Base-by-base conservation (phyloP, 2,329 filamentous ascomycete genomes). In the Claviceps cyperi region DNA sequence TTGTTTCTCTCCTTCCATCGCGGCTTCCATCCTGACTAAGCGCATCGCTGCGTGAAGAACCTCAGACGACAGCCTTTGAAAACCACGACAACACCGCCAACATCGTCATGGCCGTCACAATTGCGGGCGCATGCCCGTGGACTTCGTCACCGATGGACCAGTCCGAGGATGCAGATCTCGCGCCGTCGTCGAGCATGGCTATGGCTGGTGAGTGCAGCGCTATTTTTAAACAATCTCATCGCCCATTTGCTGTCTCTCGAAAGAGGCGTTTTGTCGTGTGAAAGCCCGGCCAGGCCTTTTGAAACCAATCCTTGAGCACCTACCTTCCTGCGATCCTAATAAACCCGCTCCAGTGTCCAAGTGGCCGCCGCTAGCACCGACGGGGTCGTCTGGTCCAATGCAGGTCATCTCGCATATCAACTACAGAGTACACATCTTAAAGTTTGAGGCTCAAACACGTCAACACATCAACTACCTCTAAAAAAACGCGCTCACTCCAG, bases 41-140 rank as follows among this genome's bases (percentile, higher is more conserved):
- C 46, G 37, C 41, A 8, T 37, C 14, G 24, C 39, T 19, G 22
- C 39, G 36, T 17, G 17, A 32, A 7, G 15, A 45, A 41, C 39
- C 17, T 19, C 39, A 9, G 4, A 21, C 7, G 14, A 21, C 39
- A 8, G 28, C 28, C 28, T 11, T 32, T 11, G 9, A 32, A 32
- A 11, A 9, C 28, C 28, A 19, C 39, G 14, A 21, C 39, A 17
- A 3, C 38, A 11, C n/a, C 43, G 19, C 11, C 37, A 21, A 22
- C 47, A 43, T 39, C 40, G 47, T 39, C 40, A 54, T 53, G 51
- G 45, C 49, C 11, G 43, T 54, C 44, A 48, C 51, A 17, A 19
- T 47, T 35, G 44, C 44, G 2, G 47, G 48, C 35, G 14, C 48
- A 22, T 46, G 47, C 39, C 45, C 51, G 17, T 48, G 51, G 48